Evolutionary conservation across 129 eudicot species (phyloP).

Genomic region (Mikania micrantha): DNA sequence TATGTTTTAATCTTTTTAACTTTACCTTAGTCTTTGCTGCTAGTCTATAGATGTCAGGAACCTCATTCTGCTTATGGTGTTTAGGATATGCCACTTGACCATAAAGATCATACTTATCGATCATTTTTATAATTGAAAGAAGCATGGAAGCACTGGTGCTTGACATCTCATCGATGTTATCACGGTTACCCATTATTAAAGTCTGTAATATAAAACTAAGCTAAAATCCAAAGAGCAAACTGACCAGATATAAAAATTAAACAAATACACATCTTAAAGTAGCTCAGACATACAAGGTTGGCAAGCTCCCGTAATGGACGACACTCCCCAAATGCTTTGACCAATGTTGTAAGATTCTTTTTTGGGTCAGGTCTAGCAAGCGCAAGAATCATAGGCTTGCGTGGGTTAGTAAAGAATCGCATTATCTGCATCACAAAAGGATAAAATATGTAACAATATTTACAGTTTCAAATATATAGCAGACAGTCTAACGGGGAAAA

Average conservation of each 20-base stretch:
- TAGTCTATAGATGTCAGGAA: conserved; percentile 86
- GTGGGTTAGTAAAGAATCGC: conserved; percentile 98
- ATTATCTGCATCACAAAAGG: conserved; percentile 52
- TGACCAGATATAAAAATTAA: neutral
- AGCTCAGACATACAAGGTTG: conserved; percentile 56
- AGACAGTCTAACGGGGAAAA: neutral
- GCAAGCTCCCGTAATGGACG: conserved; percentile 98
- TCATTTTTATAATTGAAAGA: conserved; percentile 82
- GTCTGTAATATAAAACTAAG: conserved; percentile 48
- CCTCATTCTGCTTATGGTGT: conserved; percentile 92
- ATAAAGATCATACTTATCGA: conserved; percentile 92
- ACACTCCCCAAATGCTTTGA: conserved; percentile 99
- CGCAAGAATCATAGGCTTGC: conserved; percentile 98
- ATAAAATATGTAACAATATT: neutral
- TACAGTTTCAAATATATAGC: neutral
- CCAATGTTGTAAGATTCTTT: conserved; percentile 87
- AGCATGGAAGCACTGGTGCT: conserved; percentile 87
- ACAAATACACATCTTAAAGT: neutral
- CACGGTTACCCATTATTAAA: conserved; percentile 93
- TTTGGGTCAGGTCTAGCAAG: conserved; percentile 99
- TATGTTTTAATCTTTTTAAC: neutral
- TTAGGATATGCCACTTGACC: conserved; percentile 99
- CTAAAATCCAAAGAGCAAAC: neutral
- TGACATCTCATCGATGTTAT: conserved; percentile 94
- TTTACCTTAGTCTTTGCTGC: conserved; percentile 98